These are phyloP conservation scores for Lodderomyces oxycetoniae DNA, from an alignment of 1,139 yeast species.

Conservation along the genomic window DNA sequence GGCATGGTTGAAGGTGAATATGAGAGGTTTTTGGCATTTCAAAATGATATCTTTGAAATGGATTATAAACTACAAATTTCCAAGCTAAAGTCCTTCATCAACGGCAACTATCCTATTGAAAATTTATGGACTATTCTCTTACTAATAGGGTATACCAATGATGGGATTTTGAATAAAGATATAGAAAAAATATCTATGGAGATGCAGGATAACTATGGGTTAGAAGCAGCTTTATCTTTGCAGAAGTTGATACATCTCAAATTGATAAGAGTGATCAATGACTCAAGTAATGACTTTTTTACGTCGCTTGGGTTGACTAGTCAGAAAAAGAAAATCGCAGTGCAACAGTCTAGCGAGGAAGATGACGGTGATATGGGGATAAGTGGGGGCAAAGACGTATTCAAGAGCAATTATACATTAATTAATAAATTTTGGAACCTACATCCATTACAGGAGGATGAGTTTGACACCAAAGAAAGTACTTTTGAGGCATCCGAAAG, in stretches of 20 bases:
- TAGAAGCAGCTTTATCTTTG: constrained; percentile 34
- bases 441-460: constrained; percentile 33
- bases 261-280: constrained; percentile 24
- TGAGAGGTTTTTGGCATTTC: constrained; percentile 59
- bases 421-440: constrained; percentile 44
- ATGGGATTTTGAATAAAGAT: constrained; percentile 63
- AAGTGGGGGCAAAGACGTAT: constrained; percentile 31
- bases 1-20: constrained; percentile 45
- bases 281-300: constrained; percentile 24
- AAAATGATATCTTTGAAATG: constrained; percentile 64
- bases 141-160: constrained; percentile 54
- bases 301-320: constrained; percentile 22
- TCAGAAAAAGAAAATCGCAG: constrained; percentile 8
- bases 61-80: constrained; percentile 52
- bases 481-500: background rate
- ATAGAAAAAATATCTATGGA: constrained; percentile 45
- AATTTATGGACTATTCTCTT: constrained; percentile 47
- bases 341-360: constrained; percentile 8
- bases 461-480: constrained; percentile 8
- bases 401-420: constrained; percentile 33
- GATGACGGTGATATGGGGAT: constrained; percentile 23
- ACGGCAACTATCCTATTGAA: constrained; percentile 27
- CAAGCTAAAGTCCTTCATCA: constrained; percentile 46
- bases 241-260: constrained; percentile 25
- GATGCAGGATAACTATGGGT: constrained; percentile 57